Evolutionary conservation across 345 rosid species (phyloP).

Genomic region (Hibiscus tridactylites): DNA sequence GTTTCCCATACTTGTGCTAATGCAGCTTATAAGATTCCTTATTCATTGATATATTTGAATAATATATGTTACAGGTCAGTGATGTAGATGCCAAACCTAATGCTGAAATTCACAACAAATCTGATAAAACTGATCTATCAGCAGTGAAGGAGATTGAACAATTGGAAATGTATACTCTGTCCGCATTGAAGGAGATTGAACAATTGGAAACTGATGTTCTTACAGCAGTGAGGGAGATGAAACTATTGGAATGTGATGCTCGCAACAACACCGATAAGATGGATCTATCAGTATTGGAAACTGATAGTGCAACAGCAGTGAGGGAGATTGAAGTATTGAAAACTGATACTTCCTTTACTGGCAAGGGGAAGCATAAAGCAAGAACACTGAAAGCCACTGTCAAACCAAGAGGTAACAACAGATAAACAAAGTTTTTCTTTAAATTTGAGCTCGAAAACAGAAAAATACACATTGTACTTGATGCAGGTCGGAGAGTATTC

Average conservation of each 20-base stretch:
- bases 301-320: no score
- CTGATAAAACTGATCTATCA: neutral
- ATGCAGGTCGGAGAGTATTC: neutral
- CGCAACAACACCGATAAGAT: no score
- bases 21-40: neutral
- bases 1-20: neutral
- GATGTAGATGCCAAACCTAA: no score
- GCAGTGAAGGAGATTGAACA: neutral
- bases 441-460: neutral
- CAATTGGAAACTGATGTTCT: neutral
- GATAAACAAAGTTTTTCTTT: neutral
- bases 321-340: neutral
- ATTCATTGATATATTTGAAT: neutral
- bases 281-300: no score
- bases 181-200: neutral
- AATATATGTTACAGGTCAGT: no score
- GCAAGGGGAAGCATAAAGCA: neutral
- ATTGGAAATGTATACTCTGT: no score
- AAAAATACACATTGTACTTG: neutral
- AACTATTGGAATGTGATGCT: neutral
- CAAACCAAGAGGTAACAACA: constrained; percentile 2
- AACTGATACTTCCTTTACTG: neutral
- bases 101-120: no score
- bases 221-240: neutral
- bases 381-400: neutral